phyloP scores from a whole-genome alignment of 345 rosid species.

The Eucalyptus decipiens region DNA sequence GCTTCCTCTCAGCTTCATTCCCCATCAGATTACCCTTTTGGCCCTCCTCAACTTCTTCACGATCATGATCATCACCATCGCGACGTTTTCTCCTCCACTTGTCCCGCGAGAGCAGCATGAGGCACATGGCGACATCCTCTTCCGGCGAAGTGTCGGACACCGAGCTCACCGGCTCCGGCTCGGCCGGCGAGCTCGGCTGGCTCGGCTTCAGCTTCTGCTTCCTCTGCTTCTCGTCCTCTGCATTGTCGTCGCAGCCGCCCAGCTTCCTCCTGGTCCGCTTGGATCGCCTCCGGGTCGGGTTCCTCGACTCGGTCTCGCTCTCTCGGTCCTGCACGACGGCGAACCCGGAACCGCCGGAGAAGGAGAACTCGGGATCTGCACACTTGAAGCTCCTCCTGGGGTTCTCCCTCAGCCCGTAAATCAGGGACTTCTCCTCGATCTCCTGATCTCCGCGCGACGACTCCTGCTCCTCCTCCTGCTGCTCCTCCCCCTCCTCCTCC shows the following conservation, averaged over 20 bases:
- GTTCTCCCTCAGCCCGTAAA: background rate
- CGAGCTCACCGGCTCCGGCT: constrained; percentile 81
- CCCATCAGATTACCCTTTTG: background rate
- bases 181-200: background rate
- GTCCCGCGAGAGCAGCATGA: constrained; percentile 94
- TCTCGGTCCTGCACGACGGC: constrained; percentile 38
- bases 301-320: constrained; percentile 70
- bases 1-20: constrained; percentile 2
- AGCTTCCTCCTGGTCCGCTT: constrained; percentile 16
- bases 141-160: constrained; percentile 64
- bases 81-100: constrained; percentile 21
- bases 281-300: constrained; percentile 52
- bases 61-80: background rate
- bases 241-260: background rate
- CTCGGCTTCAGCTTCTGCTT: background rate
- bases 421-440: background rate
- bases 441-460: background rate
- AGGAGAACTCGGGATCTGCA: constrained; percentile 61
- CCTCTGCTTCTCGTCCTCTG: background rate
- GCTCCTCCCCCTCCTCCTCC: background rate
- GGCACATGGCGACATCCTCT: constrained; percentile 79
- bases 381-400: constrained; percentile 24
- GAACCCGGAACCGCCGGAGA: constrained; percentile 25
- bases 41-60: background rate
- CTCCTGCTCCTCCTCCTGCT: background rate